These are phyloP conservation scores for Bipolaris oryzae DNA, from an alignment of 2,329 filamentous ascomycete genomes.

Conservation along the genomic window DNA sequence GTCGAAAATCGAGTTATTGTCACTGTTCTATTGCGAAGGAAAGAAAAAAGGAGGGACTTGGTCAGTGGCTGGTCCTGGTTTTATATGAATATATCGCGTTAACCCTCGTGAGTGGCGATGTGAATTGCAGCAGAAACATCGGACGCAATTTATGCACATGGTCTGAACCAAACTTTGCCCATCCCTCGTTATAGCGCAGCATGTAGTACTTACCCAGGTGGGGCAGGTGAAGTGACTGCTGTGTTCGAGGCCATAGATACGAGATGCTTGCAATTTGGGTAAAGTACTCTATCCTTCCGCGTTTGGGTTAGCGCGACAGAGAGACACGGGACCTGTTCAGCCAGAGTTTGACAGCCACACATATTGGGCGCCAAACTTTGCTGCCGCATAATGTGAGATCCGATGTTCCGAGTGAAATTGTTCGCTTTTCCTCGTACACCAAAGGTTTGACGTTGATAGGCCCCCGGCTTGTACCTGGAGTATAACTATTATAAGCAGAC, in stretches of 20 bases:
- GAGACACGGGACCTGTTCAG: background rate
- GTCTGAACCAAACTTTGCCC: conserved; percentile 12
- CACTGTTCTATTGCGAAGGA: background rate
- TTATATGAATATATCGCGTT: background rate
- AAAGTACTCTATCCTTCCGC: conserved; percentile 13
- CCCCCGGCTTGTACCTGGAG: background rate
- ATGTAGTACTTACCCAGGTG: background rate
- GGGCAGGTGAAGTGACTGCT: conserved; percentile 2
- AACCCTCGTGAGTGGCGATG: background rate
- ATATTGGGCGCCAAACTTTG: background rate
- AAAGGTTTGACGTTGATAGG: background rate
- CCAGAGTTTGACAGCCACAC: conserved; percentile 8
- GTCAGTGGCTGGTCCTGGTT: conserved; percentile 3
- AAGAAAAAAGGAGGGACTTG: background rate
- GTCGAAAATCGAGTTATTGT: background rate
- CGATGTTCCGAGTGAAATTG: conserved; percentile 1
- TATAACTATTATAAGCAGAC: background rate
- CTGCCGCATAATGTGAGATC: conserved; percentile 13
- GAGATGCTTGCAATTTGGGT: conserved; percentile 22
- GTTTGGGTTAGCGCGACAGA: background rate
- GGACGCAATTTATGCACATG: conserved; percentile 17
- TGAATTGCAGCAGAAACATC: conserved; percentile 8
- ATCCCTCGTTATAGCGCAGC: conserved; percentile 13
- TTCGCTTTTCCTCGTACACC: background rate
- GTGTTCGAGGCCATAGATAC: conserved; percentile 23